Evolutionary conservation across 164 flowering plant species (phyloP), one percentile per base, ranked within the genome.

Genomic region (Piper longum): DNA sequence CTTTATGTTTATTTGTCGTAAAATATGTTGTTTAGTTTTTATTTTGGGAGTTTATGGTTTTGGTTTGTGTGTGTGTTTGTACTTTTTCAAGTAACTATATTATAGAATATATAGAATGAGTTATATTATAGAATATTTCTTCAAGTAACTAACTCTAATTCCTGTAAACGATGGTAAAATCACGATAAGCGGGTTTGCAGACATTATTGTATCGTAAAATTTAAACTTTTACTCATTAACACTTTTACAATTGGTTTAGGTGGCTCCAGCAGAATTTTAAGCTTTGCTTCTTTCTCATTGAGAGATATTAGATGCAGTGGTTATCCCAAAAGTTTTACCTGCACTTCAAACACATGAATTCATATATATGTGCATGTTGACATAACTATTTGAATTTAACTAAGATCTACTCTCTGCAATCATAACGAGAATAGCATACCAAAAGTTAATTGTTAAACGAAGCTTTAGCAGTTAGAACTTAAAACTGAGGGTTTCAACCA

Each of bases 241-340:
- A 26, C 36, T 26, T 26, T 26, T 26, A 26, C 36, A 26, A 26
- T 26, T 26, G 36, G 36, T 26, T 26, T 72, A 89, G 96, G 81
- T 87, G 41, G 93, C 96, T 60, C 95, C 93, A 39, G 97, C 98
- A n/a, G 96, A 92, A 81, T 88, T 92, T 41, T 97, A 92, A 79
- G 96, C 84, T 9, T 67, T 92, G 54, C 87, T 89, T 55, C 67
- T 86, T 64, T 75, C 93, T 62, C 96, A 92, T 70, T 86, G 93
- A 62, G 96, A 92, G 65, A 89, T 92, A 68, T 61, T 79, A 63
- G 96, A 92, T 72, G 93, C 98, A 62, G 96, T 81, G 54, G 98
- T 89, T 59, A 82, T 92, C 70, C 98, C 98, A 96, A 89, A 78
- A 84, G 96, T 76, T 58, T 16, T 52, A 4, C 12, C 26, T 56